Conservation (phyloP, 176 grass and related monocot species). For the Phyllostachys edulis region DNA sequence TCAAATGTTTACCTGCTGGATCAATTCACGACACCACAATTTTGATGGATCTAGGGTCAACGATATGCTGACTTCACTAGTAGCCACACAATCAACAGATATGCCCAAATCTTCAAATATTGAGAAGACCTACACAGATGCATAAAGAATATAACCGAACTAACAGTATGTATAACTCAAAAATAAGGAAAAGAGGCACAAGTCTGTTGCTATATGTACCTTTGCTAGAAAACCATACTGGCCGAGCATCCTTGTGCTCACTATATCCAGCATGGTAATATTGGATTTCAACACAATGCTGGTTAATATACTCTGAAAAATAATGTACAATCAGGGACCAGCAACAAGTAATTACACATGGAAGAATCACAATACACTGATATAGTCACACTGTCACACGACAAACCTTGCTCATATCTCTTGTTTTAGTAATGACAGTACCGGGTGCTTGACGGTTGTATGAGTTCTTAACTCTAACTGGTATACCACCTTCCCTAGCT, state of each 20-base stretch:
- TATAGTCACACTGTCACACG: not conserved
- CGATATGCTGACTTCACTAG: constrained; percentile 98
- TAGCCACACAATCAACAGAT: constrained; percentile 93
- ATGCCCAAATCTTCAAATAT: constrained; percentile 98
- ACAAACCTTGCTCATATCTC: constrained; percentile 93
- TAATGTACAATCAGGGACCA: constrained; percentile 14
- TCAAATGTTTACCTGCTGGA: constrained; percentile 67
- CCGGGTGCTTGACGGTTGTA: constrained; percentile 90
- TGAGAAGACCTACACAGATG: constrained; percentile 70
- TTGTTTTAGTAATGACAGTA: constrained; percentile 87
- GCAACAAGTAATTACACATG: not conserved
- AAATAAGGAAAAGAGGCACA: not conserved
- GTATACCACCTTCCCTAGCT: constrained; percentile 83
- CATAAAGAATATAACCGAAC: not conserved
- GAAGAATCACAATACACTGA: constrained; percentile 20
- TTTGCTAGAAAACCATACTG: constrained; percentile 95
- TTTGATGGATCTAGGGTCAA: constrained; percentile 86
- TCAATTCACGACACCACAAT: constrained; percentile 84
- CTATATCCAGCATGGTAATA: constrained; percentile 97
- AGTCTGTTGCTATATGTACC: constrained; percentile 32
- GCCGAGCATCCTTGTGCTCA: constrained; percentile 92
- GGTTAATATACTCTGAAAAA: constrained; percentile 76
- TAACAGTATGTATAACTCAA: not conserved
- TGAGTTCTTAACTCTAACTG: constrained; percentile 94
- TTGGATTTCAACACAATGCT: constrained; percentile 98